phyloP scores from a whole-genome alignment of 2,329 filamentous ascomycete species.

The Elsinoe necatrix region DNA sequence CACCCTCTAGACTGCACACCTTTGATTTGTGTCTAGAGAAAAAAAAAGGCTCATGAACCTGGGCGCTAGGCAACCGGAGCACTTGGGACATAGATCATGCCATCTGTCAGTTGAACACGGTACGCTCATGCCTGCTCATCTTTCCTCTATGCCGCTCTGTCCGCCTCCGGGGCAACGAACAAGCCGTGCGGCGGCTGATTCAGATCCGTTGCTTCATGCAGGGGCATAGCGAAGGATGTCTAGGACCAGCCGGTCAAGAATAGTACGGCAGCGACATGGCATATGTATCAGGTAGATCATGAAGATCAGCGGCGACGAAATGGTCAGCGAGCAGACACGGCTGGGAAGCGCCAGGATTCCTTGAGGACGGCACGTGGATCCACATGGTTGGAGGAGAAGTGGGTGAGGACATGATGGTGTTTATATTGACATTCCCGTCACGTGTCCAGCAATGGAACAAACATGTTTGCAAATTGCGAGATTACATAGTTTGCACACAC shows the following conservation, averaged over 20 bases:
- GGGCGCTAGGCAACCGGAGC: too few relatives aligned
- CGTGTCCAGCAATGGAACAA: neutral
- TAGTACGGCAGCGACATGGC: neutral
- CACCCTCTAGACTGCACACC: constrained; percentile 36
- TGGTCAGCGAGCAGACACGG: neutral
- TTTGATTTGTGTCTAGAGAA: too few relatives aligned
- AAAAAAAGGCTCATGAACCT: too few relatives aligned
- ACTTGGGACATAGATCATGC: neutral
- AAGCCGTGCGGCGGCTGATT: neutral
- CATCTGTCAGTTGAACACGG: neutral
- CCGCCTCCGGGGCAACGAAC: neutral
- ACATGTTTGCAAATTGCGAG: neutral
- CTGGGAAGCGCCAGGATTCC: neutral
- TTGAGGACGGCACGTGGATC: neutral
- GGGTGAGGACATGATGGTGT: neutral
- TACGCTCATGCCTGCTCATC: neutral
- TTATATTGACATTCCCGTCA: neutral
- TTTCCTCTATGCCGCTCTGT: neutral
- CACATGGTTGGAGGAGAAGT: neutral
- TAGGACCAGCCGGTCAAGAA: neutral
- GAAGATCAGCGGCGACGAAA: neutral
- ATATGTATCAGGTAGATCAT: neutral
- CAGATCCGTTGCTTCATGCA: neutral
- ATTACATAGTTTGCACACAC: neutral
- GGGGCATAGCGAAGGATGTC: neutral